phyloP scores from a whole-genome alignment of 148 eudicot species.

The Camellia japonica region DNA sequence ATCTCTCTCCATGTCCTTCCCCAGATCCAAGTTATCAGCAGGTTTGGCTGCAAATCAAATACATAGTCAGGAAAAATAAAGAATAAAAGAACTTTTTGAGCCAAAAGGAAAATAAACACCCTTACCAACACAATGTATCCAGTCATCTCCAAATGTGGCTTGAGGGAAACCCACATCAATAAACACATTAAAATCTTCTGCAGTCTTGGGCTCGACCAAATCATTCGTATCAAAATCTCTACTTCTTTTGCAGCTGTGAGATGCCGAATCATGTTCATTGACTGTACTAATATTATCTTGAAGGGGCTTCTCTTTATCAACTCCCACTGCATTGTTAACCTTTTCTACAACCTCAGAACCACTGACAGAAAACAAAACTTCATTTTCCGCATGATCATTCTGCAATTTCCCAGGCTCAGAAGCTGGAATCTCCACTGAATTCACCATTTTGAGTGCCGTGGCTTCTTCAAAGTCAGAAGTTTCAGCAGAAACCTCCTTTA shows the following conservation, averaged over 20 bases:
- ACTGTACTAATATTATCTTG: background rate
- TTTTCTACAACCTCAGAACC: background rate
- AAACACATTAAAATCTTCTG: background rate
- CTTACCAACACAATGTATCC: background rate
- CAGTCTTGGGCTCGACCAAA: background rate
- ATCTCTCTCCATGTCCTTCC: slow-evolving; percentile 11
- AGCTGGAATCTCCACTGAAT: slow-evolving; percentile 4
- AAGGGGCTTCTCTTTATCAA: background rate
- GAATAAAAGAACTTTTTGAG: background rate
- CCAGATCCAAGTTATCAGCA: background rate
- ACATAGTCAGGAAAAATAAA: background rate
- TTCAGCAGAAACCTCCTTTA: background rate
- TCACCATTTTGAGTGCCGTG: background rate
- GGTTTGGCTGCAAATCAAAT: background rate
- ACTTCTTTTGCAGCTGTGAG: background rate
- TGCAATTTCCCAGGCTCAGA: background rate
- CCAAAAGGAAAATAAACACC: background rate
- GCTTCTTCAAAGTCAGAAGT: background rate
- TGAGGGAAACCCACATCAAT: background rate
- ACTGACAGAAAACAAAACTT: background rate
- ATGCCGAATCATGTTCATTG: background rate
- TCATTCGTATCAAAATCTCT: background rate
- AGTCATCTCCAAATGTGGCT: slow-evolving; percentile 2
- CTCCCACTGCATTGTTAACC: too few species aligned
- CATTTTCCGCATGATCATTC: slow-evolving; percentile 1